Evolutionary conservation across 2,329 filamentous ascomycete species (phyloP), one percentile per base, ranked within the genome.

Genomic region (Neofusicoccum umdonicola): DNA sequence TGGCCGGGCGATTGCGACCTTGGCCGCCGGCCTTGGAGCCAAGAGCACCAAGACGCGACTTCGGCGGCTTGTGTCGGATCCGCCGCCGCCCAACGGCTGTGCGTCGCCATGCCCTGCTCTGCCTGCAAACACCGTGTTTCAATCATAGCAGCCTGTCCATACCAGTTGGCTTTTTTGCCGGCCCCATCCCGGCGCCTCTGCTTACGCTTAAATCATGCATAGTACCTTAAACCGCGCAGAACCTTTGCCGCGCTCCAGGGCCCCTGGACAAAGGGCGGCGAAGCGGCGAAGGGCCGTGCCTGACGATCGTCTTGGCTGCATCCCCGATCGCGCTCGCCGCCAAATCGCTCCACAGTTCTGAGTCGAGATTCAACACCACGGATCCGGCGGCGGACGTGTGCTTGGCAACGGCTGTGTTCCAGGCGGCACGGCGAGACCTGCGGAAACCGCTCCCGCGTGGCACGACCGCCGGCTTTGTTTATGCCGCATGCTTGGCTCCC

Each of bases 281-380:
- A 4, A 2, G 52, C 13, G 4, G 48, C 31, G 15, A 27, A 45
- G 22, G 27, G 31, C 17, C 27, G 56, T 60, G 41, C 56, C 56
- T 60, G 56, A 47, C 56, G 56, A 60, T 60, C 56, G 3, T 22
- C 56, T 60, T 60, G 42, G 56, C 42, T 37, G n/a, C 56, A 17
- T 4, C 52, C 39, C 9, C 56, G 15, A 47, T 34, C 9, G 11
- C 11, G 11, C 37, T 39, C 37, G 11, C 13, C 37, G 37, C 39
- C 15, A 39, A 31, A 19, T 15, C n/a, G 34, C 12, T n/a, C 34
- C 34, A 19, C 31, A 3, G n/a, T 8, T n/a, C 12, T 15, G 22
- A 45, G 54, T 44, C 54, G 37, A 57, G 52, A 13, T 31, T 51
- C 31, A 51, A 51, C 22, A 44, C 39, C 51, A n/a, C 27, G 27